phyloP scores from a whole-genome alignment of 1,284 basidiomycete genomes.

The Cutaneotrichosporon cavernicola region DNA sequence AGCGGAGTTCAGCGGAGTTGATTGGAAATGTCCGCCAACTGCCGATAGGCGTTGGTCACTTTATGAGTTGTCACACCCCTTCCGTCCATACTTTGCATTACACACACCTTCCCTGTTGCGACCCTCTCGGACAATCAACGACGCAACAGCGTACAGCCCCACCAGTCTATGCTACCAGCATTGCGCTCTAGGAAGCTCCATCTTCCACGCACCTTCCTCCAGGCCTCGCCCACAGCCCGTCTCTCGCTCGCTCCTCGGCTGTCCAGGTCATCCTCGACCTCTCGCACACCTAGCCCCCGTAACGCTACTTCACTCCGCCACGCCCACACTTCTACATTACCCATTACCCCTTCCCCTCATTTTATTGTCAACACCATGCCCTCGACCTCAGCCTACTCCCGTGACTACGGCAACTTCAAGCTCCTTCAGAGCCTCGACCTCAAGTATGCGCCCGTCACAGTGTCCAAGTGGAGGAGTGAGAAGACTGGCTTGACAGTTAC shows the following conservation, averaged over 20 bases:
- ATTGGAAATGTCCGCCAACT: too few species aligned
- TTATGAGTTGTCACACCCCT: too few species aligned
- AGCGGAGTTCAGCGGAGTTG: too few species aligned
- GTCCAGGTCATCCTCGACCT: background rate
- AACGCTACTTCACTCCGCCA: background rate
- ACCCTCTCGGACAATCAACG: background rate
- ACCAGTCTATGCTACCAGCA: constrained; percentile 6
- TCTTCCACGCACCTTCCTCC: background rate
- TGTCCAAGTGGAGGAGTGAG: constrained; percentile 52
- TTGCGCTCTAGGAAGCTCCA: constrained; percentile 3
- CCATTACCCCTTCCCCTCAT: background rate
- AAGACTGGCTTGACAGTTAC: constrained; percentile 56
- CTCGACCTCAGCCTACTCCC: constrained; percentile 15
- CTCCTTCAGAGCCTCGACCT: constrained; percentile 46
- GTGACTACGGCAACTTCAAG: constrained; percentile 49
- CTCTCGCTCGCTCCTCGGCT: background rate
- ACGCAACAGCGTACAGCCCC: background rate
- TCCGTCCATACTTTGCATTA: too few species aligned
- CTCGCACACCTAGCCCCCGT: background rate
- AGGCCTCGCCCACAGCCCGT: background rate
- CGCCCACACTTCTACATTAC: background rate
- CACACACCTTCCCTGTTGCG: background rate
- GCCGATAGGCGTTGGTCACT: too few species aligned
- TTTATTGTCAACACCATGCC: constrained; percentile 11
- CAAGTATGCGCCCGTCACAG: constrained; percentile 48